A percentile compares a stretch with the other conserved stretches of the same genome.
Evolutionary conservation across 352 stramenopile genomes (phyloP).

Genomic region (Discostella stelligera): DNA sequence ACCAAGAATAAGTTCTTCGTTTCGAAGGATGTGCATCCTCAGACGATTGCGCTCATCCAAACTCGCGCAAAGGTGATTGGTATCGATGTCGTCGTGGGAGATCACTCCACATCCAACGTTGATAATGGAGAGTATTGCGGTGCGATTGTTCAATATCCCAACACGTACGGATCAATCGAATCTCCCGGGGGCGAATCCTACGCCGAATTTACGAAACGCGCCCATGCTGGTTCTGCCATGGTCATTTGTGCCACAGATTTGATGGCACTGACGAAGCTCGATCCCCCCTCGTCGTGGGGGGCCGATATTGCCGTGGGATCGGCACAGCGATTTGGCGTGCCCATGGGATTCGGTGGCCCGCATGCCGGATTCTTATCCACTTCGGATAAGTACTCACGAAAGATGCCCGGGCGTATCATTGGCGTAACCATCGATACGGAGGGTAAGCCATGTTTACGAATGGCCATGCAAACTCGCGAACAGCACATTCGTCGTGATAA

Average conservation of each 20-base stretch:
- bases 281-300: constrained; percentile 89
- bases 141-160: constrained; percentile 98
- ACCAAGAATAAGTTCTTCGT: constrained; percentile 97
- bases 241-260: constrained; percentile 96
- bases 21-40: constrained; percentile 81
- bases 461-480: constrained; percentile 99
- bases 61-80: constrained; percentile 89
- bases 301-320: constrained; percentile 97
- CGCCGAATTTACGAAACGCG: constrained; percentile 86
- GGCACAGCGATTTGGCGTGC: constrained; percentile 98
- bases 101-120: constrained; percentile 86
- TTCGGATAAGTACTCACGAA: constrained; percentile 93
- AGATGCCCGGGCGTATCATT: constrained; percentile 98
- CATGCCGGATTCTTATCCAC: constrained; percentile 97
- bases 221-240: constrained; percentile 87
- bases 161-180: constrained; percentile 93
- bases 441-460: constrained; percentile 93
- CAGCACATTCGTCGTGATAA: constrained; percentile 98
- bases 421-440: constrained; percentile 95
- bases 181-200: constrained; percentile 89
- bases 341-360: constrained; percentile 98
- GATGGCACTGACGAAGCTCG: constrained; percentile 92
- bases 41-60: constrained; percentile 89
- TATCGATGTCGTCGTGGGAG: constrained; percentile 92
- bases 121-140: constrained; percentile 88